Base-by-base conservation (phyloP, 306 rosid genomes). In the Cicer judaicum region DNA sequence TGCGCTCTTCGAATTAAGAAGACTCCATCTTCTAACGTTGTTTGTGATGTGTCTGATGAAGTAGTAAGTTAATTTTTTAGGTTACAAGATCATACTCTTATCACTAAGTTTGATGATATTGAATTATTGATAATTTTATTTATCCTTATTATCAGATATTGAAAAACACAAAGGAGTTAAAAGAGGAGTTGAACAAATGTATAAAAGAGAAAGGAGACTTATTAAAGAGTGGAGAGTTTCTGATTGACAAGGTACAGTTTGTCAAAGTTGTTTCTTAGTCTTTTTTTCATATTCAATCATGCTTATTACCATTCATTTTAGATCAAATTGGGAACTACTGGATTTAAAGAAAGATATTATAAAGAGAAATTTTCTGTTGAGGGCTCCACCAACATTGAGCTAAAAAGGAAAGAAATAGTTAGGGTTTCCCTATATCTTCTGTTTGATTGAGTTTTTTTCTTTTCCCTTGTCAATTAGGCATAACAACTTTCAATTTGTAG, bases 341-440 rank as follows among this genome's bases (percentile, higher is more conserved):
- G 88, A 0, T 85, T 29, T 52, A 87, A 85, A 74, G 82, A 80
- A 50, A 80, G 94, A 14, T 89, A 89, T 29, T 89, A 82, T 68
- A 85, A 78, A 49, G 72, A 50, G 39, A 89, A 85, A 67, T 89
- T 89, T 73, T 84, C 74, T 6, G 88, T 82, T 5, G 86, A 80
- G 46, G 72, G 79, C 10, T 50, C 78, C 0, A 14, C 1, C 9
- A 82, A 79, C 18, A 46, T 76, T 7, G 95, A 84, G 54, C 53
- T 46, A 7, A 77, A 48, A 61, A 82, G 85, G 50, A 87, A 84
- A 55, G 79, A 81, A 75, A 1, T 87, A 9, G 95, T 89, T 80
- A 34, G 87, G 77, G 36, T 55, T 52, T 39, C 36, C 0, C 38
- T 1, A 36, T 18, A 21, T 1, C 53, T 24, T 12, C 6, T 38